These are phyloP conservation scores for Kwoniella shivajii DNA, from an alignment of 1,284 basidiomycete genomes.

Conservation along the genomic window DNA sequence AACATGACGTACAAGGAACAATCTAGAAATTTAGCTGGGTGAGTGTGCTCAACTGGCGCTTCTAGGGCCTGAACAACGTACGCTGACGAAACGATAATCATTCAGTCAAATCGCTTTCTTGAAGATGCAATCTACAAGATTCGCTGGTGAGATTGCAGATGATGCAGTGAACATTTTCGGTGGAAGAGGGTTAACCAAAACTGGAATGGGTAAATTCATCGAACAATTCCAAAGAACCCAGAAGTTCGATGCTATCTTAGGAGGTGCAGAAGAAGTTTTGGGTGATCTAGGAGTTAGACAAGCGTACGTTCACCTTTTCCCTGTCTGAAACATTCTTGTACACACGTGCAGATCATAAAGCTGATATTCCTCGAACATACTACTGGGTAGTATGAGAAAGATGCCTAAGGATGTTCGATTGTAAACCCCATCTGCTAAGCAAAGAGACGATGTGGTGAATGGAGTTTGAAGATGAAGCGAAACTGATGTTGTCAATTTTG, in stretches of 20 bases:
- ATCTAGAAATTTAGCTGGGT: conserved; percentile 54
- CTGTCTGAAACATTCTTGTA: neutral
- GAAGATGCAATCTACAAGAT: conserved; percentile 63
- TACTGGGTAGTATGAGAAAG: conserved; percentile 40
- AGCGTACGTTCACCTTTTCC: conserved; percentile 34
- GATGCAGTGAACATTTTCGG: conserved; percentile 58
- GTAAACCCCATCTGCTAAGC: too few relatives aligned
- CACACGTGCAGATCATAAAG: too few relatives aligned
- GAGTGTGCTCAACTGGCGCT: too few relatives aligned
- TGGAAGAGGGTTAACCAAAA: conserved; percentile 65
- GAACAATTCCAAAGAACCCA: conserved; percentile 63
- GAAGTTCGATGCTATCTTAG: conserved; percentile 79
- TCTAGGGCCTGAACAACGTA: too few relatives aligned
- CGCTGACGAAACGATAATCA: too few relatives aligned
- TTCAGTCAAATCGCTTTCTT: conserved; percentile 52
- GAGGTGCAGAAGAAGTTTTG: conserved; percentile 56
- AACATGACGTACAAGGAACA: conserved; percentile 79
- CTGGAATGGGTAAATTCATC: conserved; percentile 62
- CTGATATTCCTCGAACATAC: too few relatives aligned
- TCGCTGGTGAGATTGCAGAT: conserved; percentile 55
- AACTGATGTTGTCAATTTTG: too few relatives aligned
- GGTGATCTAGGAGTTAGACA: conserved; percentile 60
- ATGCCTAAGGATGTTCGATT: conserved; percentile 52
- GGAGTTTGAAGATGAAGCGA: too few relatives aligned
- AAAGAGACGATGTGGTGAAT: too few relatives aligned